Conservation (phyloP, 1,284 basidiomycete genomes). For the Trametes pubescens region DNA sequence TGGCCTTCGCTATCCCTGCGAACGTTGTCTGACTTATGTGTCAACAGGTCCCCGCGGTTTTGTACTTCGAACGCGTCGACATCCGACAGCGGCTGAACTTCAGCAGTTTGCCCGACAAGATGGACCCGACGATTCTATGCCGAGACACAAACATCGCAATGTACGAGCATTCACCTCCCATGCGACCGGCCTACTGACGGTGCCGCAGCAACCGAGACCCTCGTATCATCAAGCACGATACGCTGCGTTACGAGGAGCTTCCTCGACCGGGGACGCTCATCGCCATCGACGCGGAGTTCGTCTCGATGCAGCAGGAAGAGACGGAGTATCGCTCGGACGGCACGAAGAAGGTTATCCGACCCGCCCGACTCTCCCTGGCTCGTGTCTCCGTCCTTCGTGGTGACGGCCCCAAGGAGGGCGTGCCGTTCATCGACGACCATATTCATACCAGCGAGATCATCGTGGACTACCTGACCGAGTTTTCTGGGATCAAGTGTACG, state of each 20-base stretch:
- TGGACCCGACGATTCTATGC: constrained; percentile 82
- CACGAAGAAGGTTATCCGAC: constrained; percentile 91
- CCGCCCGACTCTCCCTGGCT: constrained; percentile 91
- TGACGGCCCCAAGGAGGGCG: constrained; percentile 77
- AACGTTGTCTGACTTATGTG: constrained; percentile 8
- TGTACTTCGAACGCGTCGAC: constrained; percentile 89
- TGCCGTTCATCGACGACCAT: constrained; percentile 98
- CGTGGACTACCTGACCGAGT: constrained; percentile 97
- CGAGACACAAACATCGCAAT: constrained; percentile 88
- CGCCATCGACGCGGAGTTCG: constrained; percentile 98
- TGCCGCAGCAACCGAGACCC: constrained; percentile 75
- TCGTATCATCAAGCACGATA: constrained; percentile 79
- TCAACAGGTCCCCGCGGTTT: constrained; percentile 81
- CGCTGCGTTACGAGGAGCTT: constrained; percentile 78
- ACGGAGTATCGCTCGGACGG: constrained; percentile 95
- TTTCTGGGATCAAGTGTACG: constrained; percentile 93
- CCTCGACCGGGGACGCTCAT: constrained; percentile 89
- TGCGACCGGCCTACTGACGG: neutral
- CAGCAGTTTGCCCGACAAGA: constrained; percentile 66
- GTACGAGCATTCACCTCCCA: constrained; percentile 52
- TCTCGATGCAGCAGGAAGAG: constrained; percentile 97
- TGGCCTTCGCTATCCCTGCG: neutral
- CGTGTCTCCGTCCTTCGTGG: constrained; percentile 95
- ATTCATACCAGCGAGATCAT: constrained; percentile 96
- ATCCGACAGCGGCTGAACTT: constrained; percentile 66